phyloP scores from a whole-genome alignment of 1,284 basidiomycete species.

The Sporisorium sorghi region DNA sequence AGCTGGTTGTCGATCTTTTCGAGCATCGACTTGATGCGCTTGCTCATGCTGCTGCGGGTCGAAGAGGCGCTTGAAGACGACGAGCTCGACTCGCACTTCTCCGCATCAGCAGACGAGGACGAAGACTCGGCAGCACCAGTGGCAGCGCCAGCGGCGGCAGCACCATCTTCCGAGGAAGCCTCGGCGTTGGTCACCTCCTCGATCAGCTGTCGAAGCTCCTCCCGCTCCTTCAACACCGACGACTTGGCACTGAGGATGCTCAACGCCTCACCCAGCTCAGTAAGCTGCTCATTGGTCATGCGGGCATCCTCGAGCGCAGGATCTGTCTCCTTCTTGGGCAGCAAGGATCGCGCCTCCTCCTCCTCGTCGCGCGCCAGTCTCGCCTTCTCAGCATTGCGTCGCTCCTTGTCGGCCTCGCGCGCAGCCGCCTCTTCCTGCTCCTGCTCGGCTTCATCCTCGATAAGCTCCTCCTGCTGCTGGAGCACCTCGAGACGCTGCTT shows the following conservation, averaged over 20 bases:
- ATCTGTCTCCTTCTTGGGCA: constrained; percentile 58
- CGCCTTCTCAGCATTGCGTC: constrained; percentile 74
- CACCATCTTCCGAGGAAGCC: constrained; percentile 5
- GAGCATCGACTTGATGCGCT: constrained; percentile 94
- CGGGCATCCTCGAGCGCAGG: constrained; percentile 75
- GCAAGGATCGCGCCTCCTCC: constrained; percentile 57
- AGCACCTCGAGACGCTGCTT: constrained; percentile 98
- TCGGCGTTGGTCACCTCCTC: constrained; percentile 74
- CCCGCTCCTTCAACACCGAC: constrained; percentile 94
- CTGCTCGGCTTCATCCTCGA: constrained; percentile 98
- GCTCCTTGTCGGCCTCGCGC: constrained; percentile 83
- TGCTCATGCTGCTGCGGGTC: constrained; percentile 82
- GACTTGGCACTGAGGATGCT: constrained; percentile 92
- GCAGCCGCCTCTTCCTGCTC: constrained; percentile 92
- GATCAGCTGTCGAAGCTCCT: constrained; percentile 88
- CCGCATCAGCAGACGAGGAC: constrained; percentile 8
- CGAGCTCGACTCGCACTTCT: constrained; percentile 17
- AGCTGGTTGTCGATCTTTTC: constrained; percentile 94
- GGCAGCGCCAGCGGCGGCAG: not conserved
- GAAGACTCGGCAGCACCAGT: constrained; percentile 5
- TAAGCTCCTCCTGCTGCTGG: constrained; percentile 98
- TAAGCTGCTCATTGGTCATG: constrained; percentile 96
- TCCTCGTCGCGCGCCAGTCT: constrained; percentile 57
- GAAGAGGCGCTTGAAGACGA: constrained; percentile 26
- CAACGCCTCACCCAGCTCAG: constrained; percentile 91